Conservation (phyloP, 768 basidiomycete species). For the Lactarius quietus region DNA sequence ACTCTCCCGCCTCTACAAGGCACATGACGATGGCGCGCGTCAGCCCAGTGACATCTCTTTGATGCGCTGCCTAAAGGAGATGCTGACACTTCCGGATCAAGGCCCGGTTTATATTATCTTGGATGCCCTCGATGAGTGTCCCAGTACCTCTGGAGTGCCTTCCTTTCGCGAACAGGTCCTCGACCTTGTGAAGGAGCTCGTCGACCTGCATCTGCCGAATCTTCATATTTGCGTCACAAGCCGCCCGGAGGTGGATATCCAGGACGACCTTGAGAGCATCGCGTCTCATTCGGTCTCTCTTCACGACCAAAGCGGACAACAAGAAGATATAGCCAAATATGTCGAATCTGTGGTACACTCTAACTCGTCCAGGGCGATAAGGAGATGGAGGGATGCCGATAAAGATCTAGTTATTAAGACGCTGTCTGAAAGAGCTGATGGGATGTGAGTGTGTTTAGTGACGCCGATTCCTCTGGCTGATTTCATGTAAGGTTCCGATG, state of each 20-base stretch:
- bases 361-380: not conserved
- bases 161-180: not conserved
- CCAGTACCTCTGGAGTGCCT: not conserved
- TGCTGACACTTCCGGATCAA: not conserved
- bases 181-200: not conserved
- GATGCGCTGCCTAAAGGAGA: not conserved
- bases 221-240: not conserved
- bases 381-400: not conserved
- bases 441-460: not conserved
- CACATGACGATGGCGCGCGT: not conserved
- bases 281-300: not conserved
- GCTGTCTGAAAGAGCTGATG: not conserved
- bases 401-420: not conserved
- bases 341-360: not conserved
- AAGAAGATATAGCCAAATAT: not conserved
- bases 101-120: not conserved
- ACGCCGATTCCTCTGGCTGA: not conserved
- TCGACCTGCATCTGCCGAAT: not conserved
- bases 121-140: not conserved
- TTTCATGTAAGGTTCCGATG: not conserved
- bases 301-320: not conserved
- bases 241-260: not conserved
- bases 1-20: not conserved
- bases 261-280: not conserved
- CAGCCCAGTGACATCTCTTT: not conserved